phyloP scores from a whole-genome alignment of 306 rosid genomes.

The Styphnolobium japonicum region DNA sequence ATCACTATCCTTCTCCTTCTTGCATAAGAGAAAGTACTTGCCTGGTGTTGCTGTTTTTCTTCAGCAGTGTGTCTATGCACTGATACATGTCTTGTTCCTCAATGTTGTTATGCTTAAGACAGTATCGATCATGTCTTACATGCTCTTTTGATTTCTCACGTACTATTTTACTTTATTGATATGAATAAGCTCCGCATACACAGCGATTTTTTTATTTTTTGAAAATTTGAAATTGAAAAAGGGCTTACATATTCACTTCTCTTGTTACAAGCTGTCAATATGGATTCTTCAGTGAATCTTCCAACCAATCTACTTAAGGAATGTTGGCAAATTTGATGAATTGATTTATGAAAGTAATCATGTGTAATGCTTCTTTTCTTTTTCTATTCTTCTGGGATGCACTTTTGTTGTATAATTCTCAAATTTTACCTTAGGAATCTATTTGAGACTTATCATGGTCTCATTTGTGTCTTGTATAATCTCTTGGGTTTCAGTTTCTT shows the following conservation, averaged over 20 bases:
- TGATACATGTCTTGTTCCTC: neutral
- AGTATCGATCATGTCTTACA: neutral
- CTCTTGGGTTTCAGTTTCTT: conserved; percentile 74
- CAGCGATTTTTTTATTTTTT: neutral
- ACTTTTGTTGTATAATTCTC: neutral
- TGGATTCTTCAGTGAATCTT: neutral
- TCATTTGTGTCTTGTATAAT: conserved; percentile 23
- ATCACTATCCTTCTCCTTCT: neutral
- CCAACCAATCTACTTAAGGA: neutral
- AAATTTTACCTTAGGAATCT: neutral
- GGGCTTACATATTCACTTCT: neutral
- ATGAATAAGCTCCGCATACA: neutral
- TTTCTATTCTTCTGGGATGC: neutral
- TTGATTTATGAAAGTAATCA: conserved; percentile 2
- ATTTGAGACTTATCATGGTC: conserved; percentile 18
- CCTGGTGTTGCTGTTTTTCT: neutral
- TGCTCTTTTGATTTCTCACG: neutral
- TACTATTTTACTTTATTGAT: neutral
- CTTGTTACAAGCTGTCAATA: neutral
- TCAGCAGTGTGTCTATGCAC: neutral
- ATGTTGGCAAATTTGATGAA: conserved; percentile 1
- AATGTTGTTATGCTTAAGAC: neutral
- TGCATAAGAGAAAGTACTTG: neutral
- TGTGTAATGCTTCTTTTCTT: neutral
- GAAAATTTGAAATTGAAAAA: neutral